Base-by-base conservation (phyloP, 1,284 basidiomycete species). In the Leccinum ponderosum region DNA sequence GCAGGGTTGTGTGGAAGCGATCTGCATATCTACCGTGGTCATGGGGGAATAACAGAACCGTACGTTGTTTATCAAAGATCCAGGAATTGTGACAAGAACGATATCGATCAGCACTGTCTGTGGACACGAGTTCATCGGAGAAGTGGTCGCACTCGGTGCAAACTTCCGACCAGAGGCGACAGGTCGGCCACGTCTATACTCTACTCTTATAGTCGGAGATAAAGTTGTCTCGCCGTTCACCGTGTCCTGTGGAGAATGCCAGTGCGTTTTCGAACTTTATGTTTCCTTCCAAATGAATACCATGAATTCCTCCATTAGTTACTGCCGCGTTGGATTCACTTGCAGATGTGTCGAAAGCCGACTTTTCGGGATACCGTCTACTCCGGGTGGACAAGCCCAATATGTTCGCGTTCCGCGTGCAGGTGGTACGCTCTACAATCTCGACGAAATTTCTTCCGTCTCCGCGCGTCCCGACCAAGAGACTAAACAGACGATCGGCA, bases 201-300 rank as follows among this genome's bases (percentile, higher is more conserved):
- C 84, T 3, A 85, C 81, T 9, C 84, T 95, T 66, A 86, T 85
- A 62, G 73, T 91, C 2, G 93, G 93, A 4, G 91, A 95, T 73
- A 86, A 87, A 64, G 91, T 96, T n/a, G 86, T 96, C 14, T 88
- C 91, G 1, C 92, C 95, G 0, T 97, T 96, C 75, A 93, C 92
- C 0, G 82, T 87, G 17, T 91, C 87, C 47, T 97, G 95, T 68
- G 91, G 90, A 55, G 86, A 89, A 75, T 92, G 89, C 80, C 83
- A 86, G 90, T 92, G 64, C 68, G 87, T 80, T 52, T 8, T 50
- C n/a, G 7, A n/a, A 5, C n/a, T 22, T 39, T 5, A 44, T 20
- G 17, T 20, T 20, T 44, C 42, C 31, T 20, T 7, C 56, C 31
- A 4, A 4, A 22, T 6, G 22, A 53, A 9, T 9, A 11, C 51